Evolutionary conservation across 257 asterid species (phyloP).

Genomic region (Anisodus acutangulus): DNA sequence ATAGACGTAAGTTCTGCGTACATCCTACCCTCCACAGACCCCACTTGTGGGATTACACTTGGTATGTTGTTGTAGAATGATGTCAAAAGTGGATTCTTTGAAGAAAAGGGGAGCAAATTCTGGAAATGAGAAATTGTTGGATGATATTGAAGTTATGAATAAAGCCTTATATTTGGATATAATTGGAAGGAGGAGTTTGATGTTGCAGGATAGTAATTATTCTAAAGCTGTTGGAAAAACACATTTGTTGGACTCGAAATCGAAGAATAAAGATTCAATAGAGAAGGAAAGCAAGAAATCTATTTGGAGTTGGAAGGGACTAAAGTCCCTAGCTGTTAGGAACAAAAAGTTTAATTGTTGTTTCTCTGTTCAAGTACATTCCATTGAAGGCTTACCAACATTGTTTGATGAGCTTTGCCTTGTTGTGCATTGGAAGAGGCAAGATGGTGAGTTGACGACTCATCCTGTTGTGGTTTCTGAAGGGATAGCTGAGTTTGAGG

Average conservation of each 20-base stretch:
- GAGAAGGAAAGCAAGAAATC: slow-evolving; percentile 76
- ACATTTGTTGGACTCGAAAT: slow-evolving; percentile 52
- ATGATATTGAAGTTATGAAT: slow-evolving; percentile 70
- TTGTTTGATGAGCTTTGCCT: slow-evolving; percentile 60
- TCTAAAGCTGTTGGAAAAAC: slow-evolving; percentile 36
- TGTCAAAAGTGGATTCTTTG: slow-evolving; percentile 63
- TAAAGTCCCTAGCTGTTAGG: slow-evolving; percentile 74
- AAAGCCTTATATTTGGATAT: slow-evolving; percentile 53
- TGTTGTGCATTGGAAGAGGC: slow-evolving; percentile 83
- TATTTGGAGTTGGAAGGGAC: slow-evolving; percentile 89
- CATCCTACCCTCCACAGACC: too few species aligned
- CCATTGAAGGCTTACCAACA: slow-evolving; percentile 68
- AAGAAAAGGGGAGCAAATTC: slow-evolving; percentile 64
- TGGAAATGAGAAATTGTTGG: slow-evolving; percentile 62
- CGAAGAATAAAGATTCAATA: slow-evolving; percentile 52
- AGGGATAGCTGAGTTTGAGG: slow-evolving; percentile 83
- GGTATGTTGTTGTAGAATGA: slow-evolving; percentile 25
- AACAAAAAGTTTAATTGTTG: slow-evolving; percentile 66
- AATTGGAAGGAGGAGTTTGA: slow-evolving; percentile 27
- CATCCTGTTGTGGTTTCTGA: slow-evolving; percentile 54
- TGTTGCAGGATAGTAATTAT: too few species aligned
- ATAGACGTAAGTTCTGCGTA: too few species aligned
- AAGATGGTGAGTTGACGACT: slow-evolving; percentile 70
- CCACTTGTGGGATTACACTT: too few species aligned
- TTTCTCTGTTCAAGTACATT: slow-evolving; percentile 79